Evolutionary conservation across 257 asterid species (phyloP).

Genomic region (Lycium barbarum): DNA sequence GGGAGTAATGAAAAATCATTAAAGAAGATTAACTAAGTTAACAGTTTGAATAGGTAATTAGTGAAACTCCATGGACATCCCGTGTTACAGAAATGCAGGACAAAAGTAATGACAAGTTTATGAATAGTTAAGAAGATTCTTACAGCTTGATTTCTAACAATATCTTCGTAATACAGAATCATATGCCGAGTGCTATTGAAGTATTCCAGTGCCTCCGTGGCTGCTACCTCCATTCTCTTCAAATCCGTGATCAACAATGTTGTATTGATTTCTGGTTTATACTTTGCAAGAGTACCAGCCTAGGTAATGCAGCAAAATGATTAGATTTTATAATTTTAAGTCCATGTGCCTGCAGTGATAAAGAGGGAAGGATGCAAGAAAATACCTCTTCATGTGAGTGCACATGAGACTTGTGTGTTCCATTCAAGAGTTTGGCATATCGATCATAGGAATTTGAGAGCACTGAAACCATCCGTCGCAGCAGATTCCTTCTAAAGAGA

Average conservation of each 20-base stretch:
- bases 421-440: constrained; percentile 70
- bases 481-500: constrained; percentile 70
- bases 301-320: constrained; percentile 37
- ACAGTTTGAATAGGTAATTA: neutral
- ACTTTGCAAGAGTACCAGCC: constrained; percentile 81
- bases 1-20: too few relatives aligned
- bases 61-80: neutral
- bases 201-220: constrained; percentile 57
- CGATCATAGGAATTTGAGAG: constrained; percentile 75
- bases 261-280: constrained; percentile 72
- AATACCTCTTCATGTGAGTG: constrained; percentile 72
- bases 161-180: constrained; percentile 83
- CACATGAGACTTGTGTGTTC: constrained; percentile 82
- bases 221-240: constrained; percentile 66
- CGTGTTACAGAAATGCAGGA: neutral
- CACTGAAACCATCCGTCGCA: constrained; percentile 72
- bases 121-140: constrained; percentile 35
- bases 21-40: neutral
- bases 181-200: constrained; percentile 76
- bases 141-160: constrained; percentile 75
- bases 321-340: constrained; percentile 18
- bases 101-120: neutral
- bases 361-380: constrained; percentile 11
- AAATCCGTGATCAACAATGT: constrained; percentile 62
- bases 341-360: neutral